Percentiles rank a stretch among this genome's conserved stretches.
Conservation (phyloP, 164 flowering plant species). For the Taxillus chinensis region DNA sequence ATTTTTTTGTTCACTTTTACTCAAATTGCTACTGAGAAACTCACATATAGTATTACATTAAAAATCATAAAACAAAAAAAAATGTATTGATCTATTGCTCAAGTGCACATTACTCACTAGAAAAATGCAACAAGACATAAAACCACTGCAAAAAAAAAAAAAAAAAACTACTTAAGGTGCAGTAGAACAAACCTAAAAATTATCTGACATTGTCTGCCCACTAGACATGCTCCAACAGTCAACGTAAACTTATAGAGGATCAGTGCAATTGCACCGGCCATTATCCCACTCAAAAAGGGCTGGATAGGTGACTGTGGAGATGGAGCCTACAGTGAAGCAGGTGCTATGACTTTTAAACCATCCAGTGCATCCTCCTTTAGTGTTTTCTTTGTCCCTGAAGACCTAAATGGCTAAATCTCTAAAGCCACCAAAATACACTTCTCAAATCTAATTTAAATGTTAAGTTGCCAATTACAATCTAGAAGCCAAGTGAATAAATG, state of each 20-base stretch:
- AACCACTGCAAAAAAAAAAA: too few species aligned
- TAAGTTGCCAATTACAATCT: too few species aligned
- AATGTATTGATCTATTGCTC: too few species aligned
- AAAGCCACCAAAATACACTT: slow-evolving; percentile 9
- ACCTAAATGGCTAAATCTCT: slow-evolving; percentile 88
- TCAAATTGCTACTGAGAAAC: too few species aligned
- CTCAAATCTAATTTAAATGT: slow-evolving; percentile 1
- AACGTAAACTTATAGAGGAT: slow-evolving; percentile 80
- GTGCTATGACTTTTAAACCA: slow-evolving; percentile 55
- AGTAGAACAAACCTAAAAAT: slow-evolving; percentile 53
- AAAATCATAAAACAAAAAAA: too few species aligned
- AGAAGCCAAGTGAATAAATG: too few species aligned
- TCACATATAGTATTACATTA: too few species aligned
- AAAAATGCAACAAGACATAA: too few species aligned
- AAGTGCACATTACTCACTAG: too few species aligned
- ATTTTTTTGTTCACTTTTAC: too few species aligned
- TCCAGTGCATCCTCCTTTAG: slow-evolving; percentile 81
- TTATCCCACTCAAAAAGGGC: slow-evolving; percentile 64
- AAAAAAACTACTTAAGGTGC: too few species aligned
- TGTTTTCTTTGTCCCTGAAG: slow-evolving; percentile 49
- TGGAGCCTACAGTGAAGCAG: slow-evolving; percentile 32
- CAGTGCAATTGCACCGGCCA: slow-evolving; percentile 76
- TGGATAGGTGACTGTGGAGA: slow-evolving; percentile 64
- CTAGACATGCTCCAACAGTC: slow-evolving; percentile 68
- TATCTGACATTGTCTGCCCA: slow-evolving; percentile 71